phyloP scores from a whole-genome alignment of 2,329 filamentous ascomycete genomes.

The Fusarium sp. region DNA sequence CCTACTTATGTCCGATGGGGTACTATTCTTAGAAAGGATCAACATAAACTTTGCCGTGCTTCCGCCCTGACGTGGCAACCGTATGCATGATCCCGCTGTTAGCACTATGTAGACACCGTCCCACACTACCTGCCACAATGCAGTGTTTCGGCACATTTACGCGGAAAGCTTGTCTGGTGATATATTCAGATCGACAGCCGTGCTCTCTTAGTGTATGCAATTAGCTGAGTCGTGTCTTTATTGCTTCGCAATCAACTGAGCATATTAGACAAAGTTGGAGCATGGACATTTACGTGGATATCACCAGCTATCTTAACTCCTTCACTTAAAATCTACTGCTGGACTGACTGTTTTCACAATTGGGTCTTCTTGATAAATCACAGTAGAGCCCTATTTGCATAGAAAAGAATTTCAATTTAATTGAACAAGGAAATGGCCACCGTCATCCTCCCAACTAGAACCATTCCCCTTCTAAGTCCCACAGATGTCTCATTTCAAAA shows the following conservation, averaged over 20 bases:
- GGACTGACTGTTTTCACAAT: too few relatives aligned
- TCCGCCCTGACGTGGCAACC: too few relatives aligned
- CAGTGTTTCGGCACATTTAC: neutral
- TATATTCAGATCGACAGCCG: neutral
- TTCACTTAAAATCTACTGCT: too few relatives aligned
- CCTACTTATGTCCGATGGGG: too few relatives aligned
- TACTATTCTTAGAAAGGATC: too few relatives aligned
- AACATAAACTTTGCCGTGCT: too few relatives aligned
- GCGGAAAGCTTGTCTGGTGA: neutral
- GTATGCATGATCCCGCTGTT: too few relatives aligned
- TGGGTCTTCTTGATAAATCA: too few relatives aligned
- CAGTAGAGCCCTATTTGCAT: too few relatives aligned
- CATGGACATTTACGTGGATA: too few relatives aligned
- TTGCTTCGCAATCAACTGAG: neutral
- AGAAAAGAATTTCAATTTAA: too few relatives aligned
- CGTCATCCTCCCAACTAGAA: neutral
- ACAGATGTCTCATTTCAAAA: neutral
- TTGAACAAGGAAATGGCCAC: neutral
- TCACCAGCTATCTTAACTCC: too few relatives aligned
- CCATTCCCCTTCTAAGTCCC: neutral
- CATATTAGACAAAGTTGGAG: neutral
- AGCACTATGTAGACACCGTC: neutral
- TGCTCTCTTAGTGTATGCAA: neutral
- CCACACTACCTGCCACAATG: neutral
- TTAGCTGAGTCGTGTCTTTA: fast-evolving